Evolutionary conservation across 345 rosid genomes (phyloP), one percentile per base, ranked within the genome.

Genomic region (Acer negundo): DNA sequence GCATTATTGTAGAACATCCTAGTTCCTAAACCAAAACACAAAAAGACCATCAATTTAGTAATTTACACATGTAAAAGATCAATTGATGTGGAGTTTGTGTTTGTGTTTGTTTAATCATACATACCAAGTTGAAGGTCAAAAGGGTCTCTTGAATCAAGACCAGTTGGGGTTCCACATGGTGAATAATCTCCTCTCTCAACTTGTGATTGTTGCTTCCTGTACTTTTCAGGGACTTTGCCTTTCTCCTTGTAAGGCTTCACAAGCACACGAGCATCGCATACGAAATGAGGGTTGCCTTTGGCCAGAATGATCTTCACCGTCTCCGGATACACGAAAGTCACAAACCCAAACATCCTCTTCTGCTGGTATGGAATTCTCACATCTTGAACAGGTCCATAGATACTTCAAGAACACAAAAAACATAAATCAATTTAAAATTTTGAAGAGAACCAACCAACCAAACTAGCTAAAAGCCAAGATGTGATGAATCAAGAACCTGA

Each of bases 221-320:
- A 93, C 87, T 89, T 90, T 86, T 92, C 95, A 35, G 92, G 95
- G 62, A 92, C 90, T 91, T 94, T 92, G 70, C 97, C 98, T 86
- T 94, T 92, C 94, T 94, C 98, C 84, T 91, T 94, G 90, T 94
- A 92, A 81, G 97, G 98, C 87, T 94, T 94, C 76, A 92, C 98
- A 56, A 94, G 92, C 75, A 94, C 97, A 31, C 98, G 83, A 12
- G 97, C 93, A 85, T 94, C 95, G 70, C 97, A 94, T 44, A 94
- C 98, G 80, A 94, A 94, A 84, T 94, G 97, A 70, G 98, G 98
- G 49, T 92, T 94, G 7, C 98, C 98, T 82, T 92, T 94, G 73
- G 98, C 98, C 12, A 94, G 80, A 72, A 94, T 94, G 70, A 90
- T 83, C 89, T 94, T 94, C 78, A 94, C 98, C 1, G 98, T 94